Base-by-base conservation (phyloP, 2,329 filamentous ascomycete genomes). In the Xylariaceae sp. region DNA sequence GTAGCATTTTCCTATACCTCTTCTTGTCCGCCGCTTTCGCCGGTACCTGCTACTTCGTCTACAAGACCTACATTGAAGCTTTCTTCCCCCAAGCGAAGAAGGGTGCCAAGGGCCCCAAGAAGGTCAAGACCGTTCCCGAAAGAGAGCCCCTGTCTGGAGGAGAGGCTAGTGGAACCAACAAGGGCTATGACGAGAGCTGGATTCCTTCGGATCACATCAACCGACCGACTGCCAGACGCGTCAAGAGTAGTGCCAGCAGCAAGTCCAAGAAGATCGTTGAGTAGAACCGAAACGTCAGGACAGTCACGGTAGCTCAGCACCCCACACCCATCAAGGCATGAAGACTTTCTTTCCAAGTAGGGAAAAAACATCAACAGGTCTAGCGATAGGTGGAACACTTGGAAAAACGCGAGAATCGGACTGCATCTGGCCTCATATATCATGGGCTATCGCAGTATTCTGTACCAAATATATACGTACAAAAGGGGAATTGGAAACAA, bases 61-160 rank as follows among this genome's bases (percentile, higher is more conserved):
- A 98, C 80, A 93, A 85, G 74, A 95, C 91, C 60, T 97, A 91
- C 89, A 86, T 98, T 68, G 87, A 89, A 59, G 84, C 89, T 12
- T 86, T 98, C 63, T 95, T 97, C 76, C 91, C 93, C 37, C 89
- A 95, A 75, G 83, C 85, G 53, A 87, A 89, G 73, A 71, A 51
- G 45, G 69, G 76, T 22, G 68, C 76, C 51, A 78, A 74, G 60
- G 81, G 81, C 62, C 13, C 34, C 33, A 55, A 55, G 43, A 72
- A 46, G 37, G 18, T 34, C 34, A 49, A 46, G 40, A 4, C 42
- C 11, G 72, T 74, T 37, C 65, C 76, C 39, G 76, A 78, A 63
- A 65, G 72, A 47, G 72, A 74, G 55, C 69, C 76, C 30, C 79
- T 85, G 37, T 79, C 85, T 30, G 85, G 85, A 49, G 78, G 81